phyloP scores from a whole-genome alignment of 2,329 filamentous ascomycete genomes.

The Clarireedia sp. region DNA sequence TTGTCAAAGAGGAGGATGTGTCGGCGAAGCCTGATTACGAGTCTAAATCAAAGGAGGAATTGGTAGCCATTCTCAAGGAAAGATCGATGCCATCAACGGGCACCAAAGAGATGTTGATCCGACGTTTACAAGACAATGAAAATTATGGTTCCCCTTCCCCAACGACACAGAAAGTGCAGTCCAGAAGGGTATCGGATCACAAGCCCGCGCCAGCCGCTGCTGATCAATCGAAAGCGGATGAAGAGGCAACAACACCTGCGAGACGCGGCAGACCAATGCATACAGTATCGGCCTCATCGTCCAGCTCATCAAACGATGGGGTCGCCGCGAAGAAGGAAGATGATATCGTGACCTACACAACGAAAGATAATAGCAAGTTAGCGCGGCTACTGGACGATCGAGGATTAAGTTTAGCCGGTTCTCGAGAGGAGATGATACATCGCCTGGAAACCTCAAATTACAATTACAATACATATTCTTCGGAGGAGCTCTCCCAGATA shows the following conservation, averaged over 20 bases:
- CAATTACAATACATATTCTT: slow-evolving; percentile 11
- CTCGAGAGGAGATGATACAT: slow-evolving; percentile 17
- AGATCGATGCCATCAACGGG: not conserved
- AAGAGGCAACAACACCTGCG: not conserved
- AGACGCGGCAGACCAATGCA: not conserved
- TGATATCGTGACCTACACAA: slow-evolving; percentile 6
- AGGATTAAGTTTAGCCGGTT: slow-evolving; percentile 4
- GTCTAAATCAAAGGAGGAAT: not conserved
- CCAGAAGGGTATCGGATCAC: not conserved
- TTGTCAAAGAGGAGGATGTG: too few relatives aligned
- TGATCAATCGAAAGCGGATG: not conserved
- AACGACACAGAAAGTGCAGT: not conserved
- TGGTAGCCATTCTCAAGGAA: not conserved
- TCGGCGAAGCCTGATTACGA: not conserved
- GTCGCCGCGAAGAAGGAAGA: too few relatives aligned
- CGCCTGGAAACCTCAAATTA: slow-evolving; percentile 11
- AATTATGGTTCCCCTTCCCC: not conserved
- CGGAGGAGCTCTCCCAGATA: slow-evolving; percentile 11
- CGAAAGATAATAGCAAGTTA: slow-evolving; percentile 19
- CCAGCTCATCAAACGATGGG: too few relatives aligned
- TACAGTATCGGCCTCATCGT: not conserved
- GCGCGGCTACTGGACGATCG: slow-evolving; percentile 13
- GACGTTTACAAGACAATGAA: not conserved
- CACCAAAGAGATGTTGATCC: not conserved
- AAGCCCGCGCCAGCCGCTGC: too few relatives aligned